These are phyloP conservation scores for Lathyrus tuberosus DNA, from an alignment of 306 rosid species.

Conservation along the genomic window DNA sequence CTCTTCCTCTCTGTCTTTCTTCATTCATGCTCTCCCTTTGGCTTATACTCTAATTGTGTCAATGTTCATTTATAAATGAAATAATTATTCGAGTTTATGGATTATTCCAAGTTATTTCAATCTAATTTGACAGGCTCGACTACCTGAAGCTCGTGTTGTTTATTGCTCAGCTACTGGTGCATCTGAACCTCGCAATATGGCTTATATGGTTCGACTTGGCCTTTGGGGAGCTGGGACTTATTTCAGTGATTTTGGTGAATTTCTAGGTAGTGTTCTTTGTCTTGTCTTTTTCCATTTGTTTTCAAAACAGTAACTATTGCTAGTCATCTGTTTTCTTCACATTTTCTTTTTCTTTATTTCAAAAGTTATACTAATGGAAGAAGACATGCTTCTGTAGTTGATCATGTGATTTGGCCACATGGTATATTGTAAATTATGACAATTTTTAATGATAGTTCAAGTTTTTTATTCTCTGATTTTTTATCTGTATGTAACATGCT, in stretches of 20 bases:
- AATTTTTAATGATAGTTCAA: slow-evolving; percentile 1
- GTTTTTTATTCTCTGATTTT: slow-evolving; percentile 1
- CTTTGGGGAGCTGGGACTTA: slow-evolving; percentile 96
- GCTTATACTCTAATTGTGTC: neutral
- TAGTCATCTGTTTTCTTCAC: neutral
- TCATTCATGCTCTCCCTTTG: neutral
- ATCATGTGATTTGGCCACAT: slow-evolving; percentile 19
- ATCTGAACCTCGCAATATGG: slow-evolving; percentile 98
- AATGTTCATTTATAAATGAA: slow-evolving; percentile 8
- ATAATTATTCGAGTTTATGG: slow-evolving; percentile 9
- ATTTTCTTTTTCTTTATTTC: neutral
- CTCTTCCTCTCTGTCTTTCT: neutral
- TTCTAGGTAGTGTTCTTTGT: slow-evolving; percentile 63
- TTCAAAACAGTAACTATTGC: slow-evolving; percentile 15
- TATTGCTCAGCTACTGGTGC: slow-evolving; percentile 99
- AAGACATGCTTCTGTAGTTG: neutral
- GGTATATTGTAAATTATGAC: neutral
- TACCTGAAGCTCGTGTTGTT: slow-evolving; percentile 85
- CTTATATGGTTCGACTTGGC: slow-evolving; percentile 98
- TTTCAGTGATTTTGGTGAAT: slow-evolving; percentile 75
- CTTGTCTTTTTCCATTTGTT: neutral
- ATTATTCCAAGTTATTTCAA: slow-evolving; percentile 5
- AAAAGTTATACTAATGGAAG: slow-evolving; percentile 11
- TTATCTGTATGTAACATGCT: neutral
- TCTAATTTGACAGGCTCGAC: slow-evolving; percentile 68